phyloP scores from a whole-genome alignment of 441 rosid species.

The Isatis lusitanica region DNA sequence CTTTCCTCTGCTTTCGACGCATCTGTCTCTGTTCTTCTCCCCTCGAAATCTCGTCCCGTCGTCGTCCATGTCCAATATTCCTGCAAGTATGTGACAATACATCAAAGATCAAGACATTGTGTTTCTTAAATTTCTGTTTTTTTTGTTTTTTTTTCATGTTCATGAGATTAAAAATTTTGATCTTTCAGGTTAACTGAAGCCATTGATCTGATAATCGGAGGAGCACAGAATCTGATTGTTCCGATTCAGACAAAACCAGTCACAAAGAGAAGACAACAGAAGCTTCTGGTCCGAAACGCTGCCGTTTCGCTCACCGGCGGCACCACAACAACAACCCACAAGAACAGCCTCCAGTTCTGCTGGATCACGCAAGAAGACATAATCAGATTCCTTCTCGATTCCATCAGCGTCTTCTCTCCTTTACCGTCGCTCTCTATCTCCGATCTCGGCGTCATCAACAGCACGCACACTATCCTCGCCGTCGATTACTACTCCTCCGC shows the following conservation, averaged over 20 bases:
- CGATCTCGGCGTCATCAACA: constrained; percentile 54
- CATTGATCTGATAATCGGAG: constrained; percentile 73
- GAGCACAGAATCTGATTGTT: constrained; percentile 84
- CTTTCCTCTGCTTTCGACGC: constrained; percentile 54
- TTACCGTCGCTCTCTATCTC: constrained; percentile 64
- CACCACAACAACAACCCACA: constrained; percentile 33
- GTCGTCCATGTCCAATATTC: constrained; percentile 66
- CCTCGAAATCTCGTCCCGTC: constrained; percentile 36
- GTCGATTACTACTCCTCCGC: constrained; percentile 76
- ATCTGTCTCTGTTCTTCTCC: constrained; percentile 64
- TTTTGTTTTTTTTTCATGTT: not conserved
- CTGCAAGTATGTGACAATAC: constrained; percentile 48
- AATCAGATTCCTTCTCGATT: constrained; percentile 74
- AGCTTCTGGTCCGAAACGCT: constrained; percentile 38
- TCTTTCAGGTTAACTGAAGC: constrained; percentile 68
- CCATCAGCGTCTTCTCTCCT: constrained; percentile 76
- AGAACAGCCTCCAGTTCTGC: constrained; percentile 67
- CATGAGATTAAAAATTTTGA: not conserved
- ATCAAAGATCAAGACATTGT: not conserved
- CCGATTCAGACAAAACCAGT: constrained; percentile 56
- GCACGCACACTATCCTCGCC: constrained; percentile 41
- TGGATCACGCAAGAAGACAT: constrained; percentile 96
- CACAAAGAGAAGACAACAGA: constrained; percentile 53
- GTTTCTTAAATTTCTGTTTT: not conserved
- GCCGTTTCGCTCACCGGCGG: constrained; percentile 14